Conservation (phyloP, 352 stramenopile genomes). For the Phytophthora multivora region DNA sequence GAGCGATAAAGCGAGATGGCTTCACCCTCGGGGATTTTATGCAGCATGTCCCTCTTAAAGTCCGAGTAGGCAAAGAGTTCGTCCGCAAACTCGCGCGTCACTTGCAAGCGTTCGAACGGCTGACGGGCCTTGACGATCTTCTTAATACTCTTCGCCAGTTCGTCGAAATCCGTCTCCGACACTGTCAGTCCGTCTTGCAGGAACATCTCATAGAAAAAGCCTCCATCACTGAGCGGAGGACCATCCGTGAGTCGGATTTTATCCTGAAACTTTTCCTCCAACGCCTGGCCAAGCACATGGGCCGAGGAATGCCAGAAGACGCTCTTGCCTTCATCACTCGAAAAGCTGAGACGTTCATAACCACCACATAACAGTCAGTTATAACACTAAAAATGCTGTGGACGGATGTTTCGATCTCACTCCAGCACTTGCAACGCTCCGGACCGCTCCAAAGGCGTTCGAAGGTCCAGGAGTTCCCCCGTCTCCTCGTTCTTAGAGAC, state of each 20-base stretch:
- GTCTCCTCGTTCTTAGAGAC: slow-evolving; percentile 47
- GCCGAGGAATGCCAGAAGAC: slow-evolving; percentile 99
- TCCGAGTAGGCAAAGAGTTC: slow-evolving; percentile 94
- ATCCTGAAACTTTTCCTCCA: slow-evolving; percentile 97
- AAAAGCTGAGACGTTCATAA: slow-evolving; percentile 47
- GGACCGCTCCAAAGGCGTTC: slow-evolving; percentile 47
- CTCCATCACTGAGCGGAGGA: slow-evolving; percentile 93
- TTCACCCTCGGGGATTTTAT: slow-evolving; percentile 95
- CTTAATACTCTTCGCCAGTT: slow-evolving; percentile 92
- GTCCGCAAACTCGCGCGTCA: slow-evolving; percentile 90
- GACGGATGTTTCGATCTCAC: slow-evolving; percentile 28
- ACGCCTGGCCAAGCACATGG: slow-evolving; percentile 98
- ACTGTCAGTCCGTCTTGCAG: slow-evolving; percentile 67
- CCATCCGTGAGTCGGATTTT: slow-evolving; percentile 96
- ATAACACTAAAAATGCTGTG: neutral
- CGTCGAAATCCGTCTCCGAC: slow-evolving; percentile 73
- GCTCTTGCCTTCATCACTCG: slow-evolving; percentile 70
- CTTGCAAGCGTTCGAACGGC: slow-evolving; percentile 92
- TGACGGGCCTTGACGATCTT: slow-evolving; percentile 95
- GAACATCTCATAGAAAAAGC: slow-evolving; percentile 99
- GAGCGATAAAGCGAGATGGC: slow-evolving; percentile 97
- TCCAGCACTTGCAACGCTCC: slow-evolving; percentile 66
- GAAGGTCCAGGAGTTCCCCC: slow-evolving; percentile 58
- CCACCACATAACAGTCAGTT: slow-evolving; percentile 2
- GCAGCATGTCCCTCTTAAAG: slow-evolving; percentile 97